These are phyloP conservation scores for Colletotrichum gigasporum DNA, from an alignment of 2,329 filamentous ascomycete genomes.

Conservation along the genomic window DNA sequence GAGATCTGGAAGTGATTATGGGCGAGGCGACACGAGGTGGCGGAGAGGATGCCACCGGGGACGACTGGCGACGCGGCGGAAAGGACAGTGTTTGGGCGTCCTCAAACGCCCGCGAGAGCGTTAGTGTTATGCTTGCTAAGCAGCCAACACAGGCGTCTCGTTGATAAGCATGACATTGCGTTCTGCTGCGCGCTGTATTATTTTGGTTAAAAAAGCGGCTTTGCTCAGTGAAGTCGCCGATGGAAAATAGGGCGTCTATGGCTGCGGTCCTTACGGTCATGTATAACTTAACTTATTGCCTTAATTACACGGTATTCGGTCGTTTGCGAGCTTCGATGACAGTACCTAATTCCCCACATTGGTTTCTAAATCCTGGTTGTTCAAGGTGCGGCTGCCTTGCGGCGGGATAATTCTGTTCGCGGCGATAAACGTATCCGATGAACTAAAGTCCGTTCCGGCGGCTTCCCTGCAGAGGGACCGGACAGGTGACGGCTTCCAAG, in stretches of 20 bases:
- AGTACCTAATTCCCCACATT: too few species aligned
- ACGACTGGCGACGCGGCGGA: constrained; percentile 75
- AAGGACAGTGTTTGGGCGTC: constrained; percentile 65
- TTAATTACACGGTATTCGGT: too few species aligned
- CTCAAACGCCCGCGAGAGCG: constrained; percentile 69
- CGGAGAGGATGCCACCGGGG: constrained; percentile 62
- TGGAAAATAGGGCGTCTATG: too few species aligned
- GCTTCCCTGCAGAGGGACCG: not conserved
- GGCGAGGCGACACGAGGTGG: constrained; percentile 79
- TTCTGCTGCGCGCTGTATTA: not conserved
- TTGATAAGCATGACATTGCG: not conserved
- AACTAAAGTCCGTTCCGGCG: not conserved
- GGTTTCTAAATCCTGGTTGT: not conserved
- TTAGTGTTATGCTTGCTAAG: constrained; percentile 68
- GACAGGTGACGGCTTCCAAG: not conserved
- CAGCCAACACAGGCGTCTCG: constrained; percentile 44
- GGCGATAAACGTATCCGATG: too few species aligned
- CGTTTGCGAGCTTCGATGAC: too few species aligned
- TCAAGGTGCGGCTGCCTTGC: not conserved
- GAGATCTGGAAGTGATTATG: constrained; percentile 87
- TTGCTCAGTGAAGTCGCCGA: not conserved
- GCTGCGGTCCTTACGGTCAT: too few species aligned
- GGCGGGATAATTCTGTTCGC: not conserved
- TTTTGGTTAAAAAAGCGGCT: not conserved
- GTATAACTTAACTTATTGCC: too few species aligned